Evolutionary conservation across 2,329 filamentous ascomycete genomes (phyloP).

Genomic region (Diaporthe caulivora): DNA sequence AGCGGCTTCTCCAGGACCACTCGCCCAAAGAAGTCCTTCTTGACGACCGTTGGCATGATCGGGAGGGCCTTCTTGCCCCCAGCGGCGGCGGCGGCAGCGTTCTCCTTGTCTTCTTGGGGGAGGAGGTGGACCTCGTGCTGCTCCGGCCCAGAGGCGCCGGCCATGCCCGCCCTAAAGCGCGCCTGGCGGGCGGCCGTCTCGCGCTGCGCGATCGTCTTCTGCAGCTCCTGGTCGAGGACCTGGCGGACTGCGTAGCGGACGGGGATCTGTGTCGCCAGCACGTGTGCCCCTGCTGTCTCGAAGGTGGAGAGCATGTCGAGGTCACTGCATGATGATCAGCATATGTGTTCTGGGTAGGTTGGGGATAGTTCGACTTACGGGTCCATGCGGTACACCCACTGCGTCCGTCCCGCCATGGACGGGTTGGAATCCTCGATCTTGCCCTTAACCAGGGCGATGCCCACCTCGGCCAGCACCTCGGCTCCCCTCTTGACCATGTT

Average conservation of each 20-base stretch:
- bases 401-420: slow-evolving; percentile 65
- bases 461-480: slow-evolving; percentile 84
- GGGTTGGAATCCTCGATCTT: slow-evolving; percentile 71
- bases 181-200: slow-evolving; percentile 76
- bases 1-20: slow-evolving; percentile 67
- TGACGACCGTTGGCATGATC: slow-evolving; percentile 36
- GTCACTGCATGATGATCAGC: slow-evolving; percentile 55
- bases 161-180: slow-evolving; percentile 68
- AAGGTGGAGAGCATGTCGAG: slow-evolving; percentile 85
- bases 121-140: not conserved
- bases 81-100: slow-evolving; percentile 46
- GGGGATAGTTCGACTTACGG: slow-evolving; percentile 70
- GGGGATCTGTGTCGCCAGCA: slow-evolving; percentile 72
- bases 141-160: slow-evolving; percentile 41
- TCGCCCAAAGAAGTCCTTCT: slow-evolving; percentile 48
- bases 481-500: slow-evolving; percentile 84
- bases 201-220: slow-evolving; percentile 76
- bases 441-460: slow-evolving; percentile 83
- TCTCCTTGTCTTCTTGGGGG: slow-evolving; percentile 53
- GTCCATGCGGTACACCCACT: slow-evolving; percentile 94
- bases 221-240: slow-evolving; percentile 91
- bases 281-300: slow-evolving; percentile 71
- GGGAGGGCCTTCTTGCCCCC: slow-evolving; percentile 46
- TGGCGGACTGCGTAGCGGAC: slow-evolving; percentile 94
- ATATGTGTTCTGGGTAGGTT: not conserved